These are phyloP conservation scores for Puccinia polysora DNA, from an alignment of 1,284 basidiomycete species.

Conservation along the genomic window DNA sequence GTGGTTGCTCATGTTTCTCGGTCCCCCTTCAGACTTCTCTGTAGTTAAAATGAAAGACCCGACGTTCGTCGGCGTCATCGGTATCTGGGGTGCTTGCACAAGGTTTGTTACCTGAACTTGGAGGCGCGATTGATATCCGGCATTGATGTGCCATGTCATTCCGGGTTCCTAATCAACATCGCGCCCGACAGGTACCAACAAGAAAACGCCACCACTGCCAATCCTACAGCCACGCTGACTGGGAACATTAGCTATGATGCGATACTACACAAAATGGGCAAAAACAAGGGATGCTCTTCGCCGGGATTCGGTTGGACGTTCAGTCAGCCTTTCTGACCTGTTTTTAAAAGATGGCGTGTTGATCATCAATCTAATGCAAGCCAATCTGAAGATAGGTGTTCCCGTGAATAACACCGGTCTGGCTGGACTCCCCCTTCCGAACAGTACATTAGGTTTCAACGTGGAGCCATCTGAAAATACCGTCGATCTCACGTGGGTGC, in stretches of 20 bases:
- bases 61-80: slow-evolving; percentile 21
- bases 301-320: slow-evolving; percentile 32
- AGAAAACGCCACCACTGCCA: slow-evolving; percentile 33
- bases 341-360: background rate
- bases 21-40: slow-evolving; percentile 17
- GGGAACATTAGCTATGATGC: slow-evolving; percentile 29
- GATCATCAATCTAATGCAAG: background rate
- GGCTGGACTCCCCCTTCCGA: slow-evolving; percentile 19
- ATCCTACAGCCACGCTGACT: slow-evolving; percentile 26
- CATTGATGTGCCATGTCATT: too few relatives aligned
- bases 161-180: too few relatives aligned
- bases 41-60: slow-evolving; percentile 11
- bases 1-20: too few relatives aligned
- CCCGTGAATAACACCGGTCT: slow-evolving; percentile 39
- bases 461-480: slow-evolving; percentile 14
- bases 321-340: slow-evolving; percentile 20
- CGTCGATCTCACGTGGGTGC: slow-evolving; percentile 9
- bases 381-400: slow-evolving; percentile 5
- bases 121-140: too few relatives aligned
- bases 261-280: slow-evolving; percentile 13
- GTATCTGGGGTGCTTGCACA: slow-evolving; percentile 35
- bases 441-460: slow-evolving; percentile 29
- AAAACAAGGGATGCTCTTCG: slow-evolving; percentile 18
- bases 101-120: slow-evolving; percentile 16
- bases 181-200: slow-evolving; percentile 18